A percentile compares a stretch with the other conserved stretches of the same genome.
Conservation (phyloP, 441 rosid genomes). For the Gossypium schwendimanii region DNA sequence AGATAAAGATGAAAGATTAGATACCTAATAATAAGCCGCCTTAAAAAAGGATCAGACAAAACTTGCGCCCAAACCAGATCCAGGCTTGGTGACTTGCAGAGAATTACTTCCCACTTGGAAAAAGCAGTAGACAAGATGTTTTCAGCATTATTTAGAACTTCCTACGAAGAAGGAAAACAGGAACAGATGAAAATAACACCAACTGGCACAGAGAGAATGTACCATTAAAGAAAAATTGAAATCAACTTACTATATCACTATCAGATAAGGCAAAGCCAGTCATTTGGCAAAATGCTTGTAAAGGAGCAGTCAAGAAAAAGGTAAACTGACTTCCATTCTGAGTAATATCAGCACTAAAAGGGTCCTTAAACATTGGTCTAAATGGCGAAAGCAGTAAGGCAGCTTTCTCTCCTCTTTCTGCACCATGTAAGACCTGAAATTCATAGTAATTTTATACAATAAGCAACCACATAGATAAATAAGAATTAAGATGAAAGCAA, state of each 20-base stretch:
- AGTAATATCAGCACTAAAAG: conserved; percentile 32
- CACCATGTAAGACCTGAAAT: conserved; percentile 69
- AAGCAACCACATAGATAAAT: conserved; percentile 15
- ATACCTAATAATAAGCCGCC: conserved; percentile 83
- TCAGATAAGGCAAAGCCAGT: conserved; percentile 49
- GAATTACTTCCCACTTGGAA: conserved; percentile 75
- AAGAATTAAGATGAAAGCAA: background rate
- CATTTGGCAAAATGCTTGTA: conserved; percentile 79
- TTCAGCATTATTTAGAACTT: conserved; percentile 53
- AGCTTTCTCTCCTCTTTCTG: conserved; percentile 84
- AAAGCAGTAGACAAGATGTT: conserved; percentile 64
- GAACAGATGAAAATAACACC: conserved; percentile 14
- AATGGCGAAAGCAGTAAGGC: conserved; percentile 82
- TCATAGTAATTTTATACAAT: conserved; percentile 11
- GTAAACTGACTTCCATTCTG: conserved; percentile 78
- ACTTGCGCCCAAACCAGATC: conserved; percentile 94
- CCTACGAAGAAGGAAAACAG: conserved; percentile 34
- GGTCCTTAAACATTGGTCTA: conserved; percentile 48
- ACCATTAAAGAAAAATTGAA: background rate
- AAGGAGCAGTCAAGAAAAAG: conserved; percentile 77
- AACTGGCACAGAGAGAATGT: background rate
- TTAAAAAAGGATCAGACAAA: conserved; percentile 75
- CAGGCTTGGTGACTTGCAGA: conserved; percentile 61
- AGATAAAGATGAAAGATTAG: conserved; percentile 6
- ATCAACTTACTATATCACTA: conserved; percentile 44